Evolutionary conservation across 2,329 filamentous ascomycete genomes (phyloP).

Genomic region (Akanthomyces muscarius): DNA sequence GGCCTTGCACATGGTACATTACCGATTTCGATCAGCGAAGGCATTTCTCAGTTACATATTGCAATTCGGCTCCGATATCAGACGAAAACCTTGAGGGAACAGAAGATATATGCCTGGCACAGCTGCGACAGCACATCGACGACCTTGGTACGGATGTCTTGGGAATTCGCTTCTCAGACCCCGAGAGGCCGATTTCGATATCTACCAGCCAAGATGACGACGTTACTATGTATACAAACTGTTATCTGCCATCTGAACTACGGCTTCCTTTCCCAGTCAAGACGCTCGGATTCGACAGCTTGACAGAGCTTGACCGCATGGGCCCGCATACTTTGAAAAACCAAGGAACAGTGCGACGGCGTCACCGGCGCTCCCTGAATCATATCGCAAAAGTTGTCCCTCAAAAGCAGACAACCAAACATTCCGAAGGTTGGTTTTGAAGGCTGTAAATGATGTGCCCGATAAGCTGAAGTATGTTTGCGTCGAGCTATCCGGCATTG

Average conservation of each 20-base stretch:
- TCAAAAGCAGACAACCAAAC: no score
- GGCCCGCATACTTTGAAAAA: constrained; percentile 20
- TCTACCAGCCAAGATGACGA: constrained; percentile 27
- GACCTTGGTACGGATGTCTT: constrained; percentile 11
- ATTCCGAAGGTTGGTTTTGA: no score
- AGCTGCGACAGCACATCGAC: constrained; percentile 12
- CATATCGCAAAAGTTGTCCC: no score
- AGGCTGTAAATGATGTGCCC: no score
- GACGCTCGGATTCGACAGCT: constrained; percentile 23
- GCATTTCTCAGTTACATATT: constrained; percentile 15
- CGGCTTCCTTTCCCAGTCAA: constrained; percentile 21
- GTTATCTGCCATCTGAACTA: constrained; percentile 15
- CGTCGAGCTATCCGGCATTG: no score
- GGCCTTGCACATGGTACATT: constrained; percentile 16
- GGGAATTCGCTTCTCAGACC: constrained; percentile 14
- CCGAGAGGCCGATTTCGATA: constrained; percentile 18
- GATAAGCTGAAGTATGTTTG: no score
- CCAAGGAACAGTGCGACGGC: no score
- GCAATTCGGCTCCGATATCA: constrained; percentile 3
- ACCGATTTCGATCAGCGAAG: constrained; percentile 15
- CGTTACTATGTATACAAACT: constrained; percentile 24
- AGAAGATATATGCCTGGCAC: constrained; percentile 12
- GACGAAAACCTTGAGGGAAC: constrained; percentile 12
- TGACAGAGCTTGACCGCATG: constrained; percentile 29
- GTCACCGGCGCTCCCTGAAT: no score